A percentile compares a stretch with the other conserved stretches of the same genome.
Conservation (phyloP, 2,329 filamentous ascomycete species). For the Arachnomyces sp. region DNA sequence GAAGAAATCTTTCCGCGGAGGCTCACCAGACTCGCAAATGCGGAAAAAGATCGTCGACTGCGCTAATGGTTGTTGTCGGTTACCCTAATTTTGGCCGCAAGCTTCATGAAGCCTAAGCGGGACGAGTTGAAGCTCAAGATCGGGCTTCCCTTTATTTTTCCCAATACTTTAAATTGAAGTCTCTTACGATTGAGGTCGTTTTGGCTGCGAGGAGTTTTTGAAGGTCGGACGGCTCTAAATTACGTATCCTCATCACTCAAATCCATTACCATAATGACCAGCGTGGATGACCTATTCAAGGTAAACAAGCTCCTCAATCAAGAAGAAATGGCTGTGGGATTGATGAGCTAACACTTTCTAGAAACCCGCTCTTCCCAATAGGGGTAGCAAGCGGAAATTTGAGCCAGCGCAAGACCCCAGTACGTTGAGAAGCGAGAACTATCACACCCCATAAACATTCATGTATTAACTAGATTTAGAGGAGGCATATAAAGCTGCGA, state of each 20-base stretch:
- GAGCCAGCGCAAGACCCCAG: constrained; percentile 47
- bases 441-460: neutral
- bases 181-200: too few species aligned
- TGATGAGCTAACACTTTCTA: constrained; percentile 21
- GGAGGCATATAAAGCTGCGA: constrained; percentile 54
- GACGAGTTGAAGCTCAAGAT: constrained; percentile 5
- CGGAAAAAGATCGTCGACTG: constrained; percentile 12
- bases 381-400: constrained; percentile 50
- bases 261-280: constrained; percentile 42
- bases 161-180: too few species aligned
- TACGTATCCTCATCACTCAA: constrained; percentile 5
- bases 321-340: neutral
- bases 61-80: constrained; percentile 23
- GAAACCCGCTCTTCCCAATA: constrained; percentile 41
- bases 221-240: constrained; percentile 9
- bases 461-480: constrained; percentile 26
- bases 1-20: constrained; percentile 27
- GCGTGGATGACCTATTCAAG: constrained; percentile 57
- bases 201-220: too few species aligned
- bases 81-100: constrained; percentile 20
- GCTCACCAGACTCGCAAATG: constrained; percentile 19
- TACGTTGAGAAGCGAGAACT: constrained; percentile 19
- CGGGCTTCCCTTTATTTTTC: too few species aligned
- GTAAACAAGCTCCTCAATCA: constrained; percentile 18
- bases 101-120: constrained; percentile 9